Evolutionary conservation across 1,284 basidiomycete species (phyloP).

Genomic region (Pascua sp.): DNA sequence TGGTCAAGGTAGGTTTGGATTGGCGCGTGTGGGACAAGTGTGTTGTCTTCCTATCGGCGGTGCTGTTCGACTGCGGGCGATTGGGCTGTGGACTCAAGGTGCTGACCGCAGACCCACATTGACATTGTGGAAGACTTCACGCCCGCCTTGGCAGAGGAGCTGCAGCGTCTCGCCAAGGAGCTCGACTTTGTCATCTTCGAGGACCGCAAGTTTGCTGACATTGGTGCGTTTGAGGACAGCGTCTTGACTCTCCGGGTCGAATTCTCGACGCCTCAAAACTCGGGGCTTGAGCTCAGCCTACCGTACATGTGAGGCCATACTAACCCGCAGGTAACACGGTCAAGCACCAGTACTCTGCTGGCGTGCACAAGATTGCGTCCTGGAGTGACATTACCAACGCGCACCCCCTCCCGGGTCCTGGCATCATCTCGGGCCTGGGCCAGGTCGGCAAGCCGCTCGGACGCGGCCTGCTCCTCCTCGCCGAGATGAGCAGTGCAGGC

Average conservation of each 20-base stretch:
- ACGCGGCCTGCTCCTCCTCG: conserved; percentile 83
- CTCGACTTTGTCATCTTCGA: conserved; percentile 97
- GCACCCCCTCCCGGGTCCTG: conserved; percentile 89
- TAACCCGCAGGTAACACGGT: conserved; percentile 81
- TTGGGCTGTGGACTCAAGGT: too few relatives aligned
- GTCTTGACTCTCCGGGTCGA: too few relatives aligned
- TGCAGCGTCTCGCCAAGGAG: conserved; percentile 69
- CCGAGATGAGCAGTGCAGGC: conserved; percentile 94
- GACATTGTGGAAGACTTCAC: conserved; percentile 95
- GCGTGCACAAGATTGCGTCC: conserved; percentile 86
- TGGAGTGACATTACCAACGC: conserved; percentile 99
- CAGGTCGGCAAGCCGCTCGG: conserved; percentile 79
- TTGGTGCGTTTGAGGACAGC: conserved; percentile 60
- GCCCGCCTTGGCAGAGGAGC: conserved; percentile 63
- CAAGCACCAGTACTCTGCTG: conserved; percentile 86
- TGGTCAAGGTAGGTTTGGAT: conserved; percentile 72
- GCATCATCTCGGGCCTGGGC: conserved; percentile 82
- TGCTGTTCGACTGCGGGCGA: too few relatives aligned
- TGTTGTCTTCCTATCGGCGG: too few relatives aligned
- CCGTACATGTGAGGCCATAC: neutral
- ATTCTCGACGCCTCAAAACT: too few relatives aligned
- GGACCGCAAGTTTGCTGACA: conserved; percentile 98
- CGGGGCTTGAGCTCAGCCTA: neutral
- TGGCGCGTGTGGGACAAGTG: too few relatives aligned
- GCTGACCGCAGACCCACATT: conserved; percentile 74